Evolutionary conservation across 345 rosid species (phyloP).

Genomic region (Mangifera indica): DNA sequence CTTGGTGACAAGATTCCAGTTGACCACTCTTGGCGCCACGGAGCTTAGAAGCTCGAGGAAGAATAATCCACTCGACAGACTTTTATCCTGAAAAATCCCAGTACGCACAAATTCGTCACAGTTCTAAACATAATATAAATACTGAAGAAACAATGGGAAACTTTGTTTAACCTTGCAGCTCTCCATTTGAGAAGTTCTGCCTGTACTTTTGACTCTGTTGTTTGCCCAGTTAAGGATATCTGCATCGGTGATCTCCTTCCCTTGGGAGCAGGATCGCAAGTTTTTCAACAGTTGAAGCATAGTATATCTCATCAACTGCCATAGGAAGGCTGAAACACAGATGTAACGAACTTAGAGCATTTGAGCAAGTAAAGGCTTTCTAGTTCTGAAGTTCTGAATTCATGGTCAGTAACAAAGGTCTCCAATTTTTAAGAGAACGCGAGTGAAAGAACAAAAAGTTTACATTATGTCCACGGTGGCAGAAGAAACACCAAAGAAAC

Average conservation of each 20-base stretch:
- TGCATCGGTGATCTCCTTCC: conserved; percentile 74
- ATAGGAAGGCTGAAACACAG: conserved; percentile 71
- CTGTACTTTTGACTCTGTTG: conserved; percentile 55
- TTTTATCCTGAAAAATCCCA: conserved; percentile 61
- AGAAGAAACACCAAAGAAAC: too few species aligned
- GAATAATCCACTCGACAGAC: conserved; percentile 70
- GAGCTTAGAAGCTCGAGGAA: conserved; percentile 87
- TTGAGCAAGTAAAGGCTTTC: background rate
- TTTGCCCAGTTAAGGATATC: conserved; percentile 85
- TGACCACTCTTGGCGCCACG: conserved; percentile 93
- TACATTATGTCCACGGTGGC: too few species aligned
- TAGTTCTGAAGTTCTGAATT: background rate
- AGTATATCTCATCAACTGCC: conserved; percentile 89
- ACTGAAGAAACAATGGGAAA: conserved; percentile 1
- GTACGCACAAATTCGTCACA: background rate
- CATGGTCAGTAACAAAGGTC: background rate
- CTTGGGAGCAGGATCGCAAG: conserved; percentile 70
- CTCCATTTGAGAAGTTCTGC: conserved; percentile 59
- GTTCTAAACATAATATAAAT: background rate
- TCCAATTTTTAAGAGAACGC: background rate
- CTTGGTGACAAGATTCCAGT: conserved; percentile 95
- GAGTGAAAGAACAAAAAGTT: too few species aligned
- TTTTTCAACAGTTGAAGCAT: conserved; percentile 90
- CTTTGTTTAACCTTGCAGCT: conserved; percentile 69
- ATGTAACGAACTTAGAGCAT: conserved; percentile 12